These are phyloP conservation scores for Chaetomium cochliodes DNA, from an alignment of 495 filamentous ascomycete genomes.

Conservation along the genomic window DNA sequence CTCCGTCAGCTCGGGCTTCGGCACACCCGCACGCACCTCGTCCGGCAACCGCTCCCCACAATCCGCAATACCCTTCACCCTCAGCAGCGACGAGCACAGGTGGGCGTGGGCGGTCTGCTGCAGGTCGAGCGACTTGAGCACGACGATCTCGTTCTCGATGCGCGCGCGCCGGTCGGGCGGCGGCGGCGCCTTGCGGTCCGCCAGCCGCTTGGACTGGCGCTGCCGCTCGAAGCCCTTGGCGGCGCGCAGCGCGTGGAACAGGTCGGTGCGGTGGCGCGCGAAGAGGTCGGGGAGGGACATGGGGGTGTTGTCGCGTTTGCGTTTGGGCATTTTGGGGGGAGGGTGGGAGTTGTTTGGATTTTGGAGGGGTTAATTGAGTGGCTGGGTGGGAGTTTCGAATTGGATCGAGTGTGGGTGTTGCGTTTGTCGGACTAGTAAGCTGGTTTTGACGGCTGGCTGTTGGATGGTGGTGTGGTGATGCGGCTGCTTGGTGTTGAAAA, in stretches of 20 bases:
- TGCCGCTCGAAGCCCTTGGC: constrained; percentile 88
- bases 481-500: neutral
- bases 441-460: too few relatives aligned
- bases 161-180: constrained; percentile 50
- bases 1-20: constrained; percentile 48
- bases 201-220: constrained; percentile 74
- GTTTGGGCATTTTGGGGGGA: constrained; percentile 44
- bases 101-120: constrained; percentile 63
- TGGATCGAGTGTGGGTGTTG: too few relatives aligned
- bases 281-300: constrained; percentile 54
- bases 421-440: neutral
- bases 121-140: constrained; percentile 72
- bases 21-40: constrained; percentile 51
- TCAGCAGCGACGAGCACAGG: constrained; percentile 71
- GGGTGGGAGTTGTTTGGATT: neutral
- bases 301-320: constrained; percentile 46
- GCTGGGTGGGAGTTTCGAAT: too few relatives aligned
- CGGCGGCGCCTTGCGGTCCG: constrained; percentile 59
- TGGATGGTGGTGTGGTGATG: constrained; percentile 1
- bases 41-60: constrained; percentile 45
- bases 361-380: neutral
- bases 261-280: constrained; percentile 55
- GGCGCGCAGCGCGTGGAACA: constrained; percentile 69
- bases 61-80: constrained; percentile 66
- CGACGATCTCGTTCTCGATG: constrained; percentile 69